Percentiles rank a stretch among this genome's conserved stretches.
Evolutionary conservation across 495 filamentous ascomycete genomes (phyloP).

Genomic region (Aspergillus kassunensis): DNA sequence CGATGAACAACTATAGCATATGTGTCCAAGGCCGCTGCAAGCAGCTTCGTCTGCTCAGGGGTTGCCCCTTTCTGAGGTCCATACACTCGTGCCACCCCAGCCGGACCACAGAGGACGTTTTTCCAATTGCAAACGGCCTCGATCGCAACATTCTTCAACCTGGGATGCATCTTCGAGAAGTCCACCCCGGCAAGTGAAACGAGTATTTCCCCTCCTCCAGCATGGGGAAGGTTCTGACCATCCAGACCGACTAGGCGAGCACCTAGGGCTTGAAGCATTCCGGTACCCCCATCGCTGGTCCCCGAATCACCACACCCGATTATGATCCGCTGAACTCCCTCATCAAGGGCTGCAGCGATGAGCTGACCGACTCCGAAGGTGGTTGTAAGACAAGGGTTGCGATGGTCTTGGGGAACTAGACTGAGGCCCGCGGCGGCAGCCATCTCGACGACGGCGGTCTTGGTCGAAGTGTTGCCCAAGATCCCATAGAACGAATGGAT

Average conservation of each 20-base stretch:
- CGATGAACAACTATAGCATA: conserved; percentile 4
- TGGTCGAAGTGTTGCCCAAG: not conserved
- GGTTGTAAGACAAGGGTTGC: conserved; percentile 11
- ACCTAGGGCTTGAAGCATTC: conserved; percentile 11
- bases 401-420: conserved; percentile 1
- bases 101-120: conserved; percentile 11
- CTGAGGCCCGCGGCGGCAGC: conserved; percentile 9
- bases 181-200: conserved; percentile 1
- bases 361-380: conserved; percentile 11
- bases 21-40: not conserved
- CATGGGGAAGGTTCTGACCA: not conserved
- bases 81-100: conserved; percentile 9
- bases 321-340: conserved; percentile 8
- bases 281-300: conserved; percentile 10
- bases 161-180: conserved; percentile 1
- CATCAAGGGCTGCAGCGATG: conserved; percentile 9
- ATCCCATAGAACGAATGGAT: conserved; percentile 11
- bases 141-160: conserved; percentile 2
- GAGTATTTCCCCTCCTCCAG: conserved; percentile 3
- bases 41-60: not conserved
- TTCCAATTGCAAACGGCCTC: conserved; percentile 13
- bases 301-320: conserved; percentile 13
- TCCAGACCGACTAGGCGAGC: not conserved
- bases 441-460: conserved; percentile 12
- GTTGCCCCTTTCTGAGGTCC: conserved; percentile 10